These are phyloP conservation scores for Corylus americana DNA, from an alignment of 306 rosid genomes.

Conservation along the genomic window DNA sequence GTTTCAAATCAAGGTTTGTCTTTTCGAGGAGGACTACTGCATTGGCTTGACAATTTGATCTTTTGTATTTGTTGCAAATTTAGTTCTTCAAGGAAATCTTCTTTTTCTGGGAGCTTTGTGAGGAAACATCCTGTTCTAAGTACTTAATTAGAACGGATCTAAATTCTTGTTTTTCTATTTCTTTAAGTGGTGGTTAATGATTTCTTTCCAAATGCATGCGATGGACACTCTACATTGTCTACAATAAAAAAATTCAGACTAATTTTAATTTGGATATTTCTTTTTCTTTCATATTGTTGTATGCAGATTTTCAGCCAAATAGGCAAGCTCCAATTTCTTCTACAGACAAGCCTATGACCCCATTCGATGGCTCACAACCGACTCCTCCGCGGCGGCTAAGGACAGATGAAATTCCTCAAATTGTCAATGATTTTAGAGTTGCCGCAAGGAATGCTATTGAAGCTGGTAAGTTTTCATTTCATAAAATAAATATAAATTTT, in stretches of 20 bases:
- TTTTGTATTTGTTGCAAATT: background rate
- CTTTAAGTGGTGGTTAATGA: too few species aligned
- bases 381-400: slow-evolving; percentile 58
- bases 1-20: too few species aligned
- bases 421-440: slow-evolving; percentile 47
- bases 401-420: slow-evolving; percentile 47
- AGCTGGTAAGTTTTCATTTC: slow-evolving; percentile 43
- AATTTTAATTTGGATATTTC: background rate
- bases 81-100: too few species aligned
- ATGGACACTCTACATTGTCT: too few species aligned
- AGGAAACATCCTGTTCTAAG: too few species aligned
- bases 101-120: too few species aligned
- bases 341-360: slow-evolving; percentile 51
- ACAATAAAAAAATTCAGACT: background rate
- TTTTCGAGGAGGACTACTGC: too few species aligned
- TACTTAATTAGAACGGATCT: too few species aligned
- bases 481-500: background rate
- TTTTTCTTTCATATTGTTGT: slow-evolving; percentile 9
- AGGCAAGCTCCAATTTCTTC: slow-evolving; percentile 59
- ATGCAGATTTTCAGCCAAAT: slow-evolving; percentile 52
- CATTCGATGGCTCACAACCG: slow-evolving; percentile 31
- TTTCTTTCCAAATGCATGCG: too few species aligned
- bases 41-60: too few species aligned
- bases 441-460: slow-evolving; percentile 58
- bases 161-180: too few species aligned